Evolutionary conservation across 1,139 yeast species (phyloP), one percentile per base, ranked within the genome.

Genomic region (Candida anutae): DNA sequence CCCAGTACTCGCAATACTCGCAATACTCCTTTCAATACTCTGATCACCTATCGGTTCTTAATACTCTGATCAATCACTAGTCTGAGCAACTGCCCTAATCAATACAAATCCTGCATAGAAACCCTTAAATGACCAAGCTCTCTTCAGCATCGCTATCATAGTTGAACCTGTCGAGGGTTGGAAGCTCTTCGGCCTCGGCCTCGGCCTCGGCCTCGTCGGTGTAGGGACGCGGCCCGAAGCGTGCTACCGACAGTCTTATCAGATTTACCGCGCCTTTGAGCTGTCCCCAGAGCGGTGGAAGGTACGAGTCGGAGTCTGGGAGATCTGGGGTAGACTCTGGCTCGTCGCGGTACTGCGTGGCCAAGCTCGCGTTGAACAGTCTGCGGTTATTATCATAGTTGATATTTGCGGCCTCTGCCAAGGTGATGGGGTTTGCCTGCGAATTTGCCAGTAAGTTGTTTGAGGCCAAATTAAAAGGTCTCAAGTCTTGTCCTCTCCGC

Each of bases 81-180:
- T n/a, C n/a, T n/a, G n/a, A n/a, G n/a, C n/a, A n/a, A n/a, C n/a
- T n/a, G n/a, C n/a, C n/a, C n/a, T n/a, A n/a, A n/a, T n/a, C n/a
- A n/a, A n/a, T n/a, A n/a, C n/a, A n/a, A n/a, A n/a, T n/a, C n/a
- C n/a, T n/a, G n/a, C 17, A 28, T n/a, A 17, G 17, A 12, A 4
- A 17, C 15, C 16, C 12, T 33, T 34, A 47, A 21, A 48, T 31
- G 15, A 48, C 43, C 24, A 48, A 32, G 15, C 38, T 36, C 27
- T 55, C 61, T 18, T 50, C 52, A 24, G 55, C 61, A 31, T 57
- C 62, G 18, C 48, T 51, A 30, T 56, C 62, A 29, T 55, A 53
- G 26, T 46, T 45, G 32, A 48, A 51, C 10, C 32, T 27, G 15
- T 51, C 56, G 5, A 48, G 26, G 15, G 16, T 16, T 11, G 5